These are phyloP conservation scores for Monotropa hypopitys DNA, from an alignment of 179 eudicot species.

Conservation along the genomic window DNA sequence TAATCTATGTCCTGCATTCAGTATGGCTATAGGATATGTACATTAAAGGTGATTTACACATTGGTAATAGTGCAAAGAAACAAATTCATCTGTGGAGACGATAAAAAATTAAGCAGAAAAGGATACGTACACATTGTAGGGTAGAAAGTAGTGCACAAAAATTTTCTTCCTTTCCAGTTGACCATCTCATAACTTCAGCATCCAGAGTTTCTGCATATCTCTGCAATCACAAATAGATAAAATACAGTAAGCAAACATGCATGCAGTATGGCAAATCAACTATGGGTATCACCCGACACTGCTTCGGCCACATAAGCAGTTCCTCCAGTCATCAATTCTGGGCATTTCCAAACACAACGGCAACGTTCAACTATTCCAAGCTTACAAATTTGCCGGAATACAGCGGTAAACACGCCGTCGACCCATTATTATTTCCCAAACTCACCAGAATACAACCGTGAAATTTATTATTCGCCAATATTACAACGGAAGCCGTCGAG, in stretches of 20 bases:
- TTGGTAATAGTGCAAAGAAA: not conserved
- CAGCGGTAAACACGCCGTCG: conserved; percentile 61
- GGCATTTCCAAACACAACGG: conserved; percentile 38
- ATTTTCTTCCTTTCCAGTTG: conserved; percentile 86
- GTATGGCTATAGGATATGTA: not conserved
- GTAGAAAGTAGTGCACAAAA: conserved; percentile 90
- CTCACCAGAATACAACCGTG: conserved; percentile 67
- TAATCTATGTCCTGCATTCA: not conserved
- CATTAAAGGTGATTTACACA: not conserved
- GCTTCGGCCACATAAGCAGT: conserved; percentile 44
- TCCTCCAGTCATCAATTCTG: conserved; percentile 32
- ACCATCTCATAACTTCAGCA: conserved; percentile 92
- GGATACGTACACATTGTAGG: conserved; percentile 69
- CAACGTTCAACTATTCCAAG: conserved; percentile 58
- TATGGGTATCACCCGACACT: conserved; percentile 24
- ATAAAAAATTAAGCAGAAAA: not conserved
- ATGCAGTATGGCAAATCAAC: conserved; percentile 29
- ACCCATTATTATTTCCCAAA: conserved; percentile 49
- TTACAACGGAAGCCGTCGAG: conserved; percentile 72
- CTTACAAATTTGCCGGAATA: conserved; percentile 35
- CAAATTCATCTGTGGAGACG: not conserved
- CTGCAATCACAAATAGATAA: conserved; percentile 27
- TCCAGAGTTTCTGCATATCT: conserved; percentile 72
- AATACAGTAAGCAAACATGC: no score
- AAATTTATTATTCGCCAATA: conserved; percentile 57